Evolutionary conservation across 2,329 filamentous ascomycete species (phyloP), one percentile per base, ranked within the genome.

Genomic region (Macrophomina tecta): DNA sequence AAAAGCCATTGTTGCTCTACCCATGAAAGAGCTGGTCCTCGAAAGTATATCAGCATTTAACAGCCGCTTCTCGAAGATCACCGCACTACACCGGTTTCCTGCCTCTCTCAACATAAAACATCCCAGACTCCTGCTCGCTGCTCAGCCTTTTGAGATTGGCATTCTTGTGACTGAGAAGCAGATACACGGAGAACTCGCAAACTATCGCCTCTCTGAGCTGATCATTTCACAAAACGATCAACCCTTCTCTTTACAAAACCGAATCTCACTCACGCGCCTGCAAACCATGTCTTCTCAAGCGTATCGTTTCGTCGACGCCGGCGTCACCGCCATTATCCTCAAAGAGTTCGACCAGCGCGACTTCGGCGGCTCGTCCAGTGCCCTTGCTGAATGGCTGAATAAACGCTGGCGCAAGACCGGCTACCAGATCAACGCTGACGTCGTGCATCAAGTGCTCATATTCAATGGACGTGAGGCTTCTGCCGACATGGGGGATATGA

Each of bases 381-480:
- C 56, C 28, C 56, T 67, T 16, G 51, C 65, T 1, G 58, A 36
- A 5, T 67, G 65, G 65, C 18, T 67, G 18, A 64, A 67, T 42
- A 46, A 36, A 28, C 53, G 65, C 8, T 67, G 65, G 58, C 28
- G 46, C 34, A 67, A 67, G 60, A 67, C 36, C 34, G 65, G 65
- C 9, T 67, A 67, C 32, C 36, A 56, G 38, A 61, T 67, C 11
- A 28, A 36, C 1, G 16, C 40, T 12, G 65, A 63, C 28, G 40
- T 38, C 3, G 65, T 67, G 12, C 30, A 40, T 28, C 30, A 38
- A 9, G 60, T 67, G n/a, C 30, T 67, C 14, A 6, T 34, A 7
- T 45, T 16, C 8, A 61, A 52, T 8, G 46, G 55, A 5, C 40
- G 52, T 16, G 5, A 30, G 30, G 42, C 53, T n/a, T 9, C 32